These are phyloP conservation scores for Chionographis japonica DNA, from an alignment of 106 monocot species.

Conservation along the genomic window DNA sequence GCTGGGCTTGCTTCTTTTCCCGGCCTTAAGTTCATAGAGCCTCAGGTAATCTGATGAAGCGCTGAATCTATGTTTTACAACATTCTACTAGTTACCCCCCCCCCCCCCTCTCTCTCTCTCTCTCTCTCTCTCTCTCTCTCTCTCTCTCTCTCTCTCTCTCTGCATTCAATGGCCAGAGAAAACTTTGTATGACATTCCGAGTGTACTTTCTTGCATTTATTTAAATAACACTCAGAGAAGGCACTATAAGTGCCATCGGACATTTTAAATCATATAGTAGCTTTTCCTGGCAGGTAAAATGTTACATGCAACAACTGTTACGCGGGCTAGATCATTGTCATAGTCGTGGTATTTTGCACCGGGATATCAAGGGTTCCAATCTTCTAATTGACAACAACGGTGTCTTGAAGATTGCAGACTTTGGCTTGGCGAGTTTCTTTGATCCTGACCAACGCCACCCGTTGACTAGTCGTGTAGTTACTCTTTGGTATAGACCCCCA, in stretches of 20 bases:
- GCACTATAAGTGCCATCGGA: neutral
- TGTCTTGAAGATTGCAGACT: slow-evolving; percentile 5
- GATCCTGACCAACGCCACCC: slow-evolving; percentile 2
- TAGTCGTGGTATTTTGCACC: slow-evolving; percentile 5
- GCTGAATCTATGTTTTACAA: neutral
- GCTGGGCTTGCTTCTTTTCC: slow-evolving; percentile 26
- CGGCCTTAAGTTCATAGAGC: slow-evolving; percentile 23
- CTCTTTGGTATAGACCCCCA: slow-evolving; percentile 11
- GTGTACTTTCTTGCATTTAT: neutral
- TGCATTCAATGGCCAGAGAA: too few species aligned
- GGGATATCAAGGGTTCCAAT: slow-evolving; percentile 11
- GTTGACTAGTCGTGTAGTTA: slow-evolving; percentile 9
- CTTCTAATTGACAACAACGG: slow-evolving; percentile 10
- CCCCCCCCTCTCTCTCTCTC: neutral
- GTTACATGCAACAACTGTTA: slow-evolving; percentile 8
- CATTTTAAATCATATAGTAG: neutral
- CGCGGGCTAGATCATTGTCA: slow-evolving; percentile 9
- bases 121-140: too few species aligned
- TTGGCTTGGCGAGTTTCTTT: slow-evolving; percentile 10
- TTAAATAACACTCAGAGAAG: neutral
- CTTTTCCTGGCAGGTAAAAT: slow-evolving; percentile 1
- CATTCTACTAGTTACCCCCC: neutral
- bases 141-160: too few species aligned
- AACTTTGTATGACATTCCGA: too few species aligned
- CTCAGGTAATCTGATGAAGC: slow-evolving; percentile 14